Conservation (phyloP, 2,329 filamentous ascomycete species). For the Sporothrix protearum region DNA sequence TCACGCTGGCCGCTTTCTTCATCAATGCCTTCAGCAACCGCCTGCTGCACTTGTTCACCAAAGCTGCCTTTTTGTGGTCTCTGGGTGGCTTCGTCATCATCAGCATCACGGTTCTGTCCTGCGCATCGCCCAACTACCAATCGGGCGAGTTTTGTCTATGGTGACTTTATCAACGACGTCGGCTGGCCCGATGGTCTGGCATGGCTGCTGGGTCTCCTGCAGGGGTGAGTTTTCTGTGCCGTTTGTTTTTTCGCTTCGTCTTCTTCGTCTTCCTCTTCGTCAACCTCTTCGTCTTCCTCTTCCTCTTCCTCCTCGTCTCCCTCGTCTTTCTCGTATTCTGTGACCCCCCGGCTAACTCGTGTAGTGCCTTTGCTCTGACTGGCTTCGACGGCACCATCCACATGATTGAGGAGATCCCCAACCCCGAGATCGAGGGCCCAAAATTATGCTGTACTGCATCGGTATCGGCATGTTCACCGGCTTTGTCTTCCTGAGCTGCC, state of each 20-base stretch:
- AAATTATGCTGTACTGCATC: slow-evolving; percentile 64
- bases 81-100: slow-evolving; percentile 66
- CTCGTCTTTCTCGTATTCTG: too few species aligned
- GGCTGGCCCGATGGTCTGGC: slow-evolving; percentile 67
- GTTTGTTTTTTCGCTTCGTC: too few species aligned
- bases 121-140: slow-evolving; percentile 62
- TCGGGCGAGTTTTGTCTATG: slow-evolving; percentile 64
- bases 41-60: slow-evolving; percentile 62
- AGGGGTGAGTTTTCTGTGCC: slow-evolving; percentile 34
- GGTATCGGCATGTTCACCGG: slow-evolving; percentile 61
- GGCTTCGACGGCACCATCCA: slow-evolving; percentile 53
- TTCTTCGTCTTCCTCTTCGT: too few species aligned
- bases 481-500: slow-evolving; percentile 44
- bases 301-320: too few species aligned
- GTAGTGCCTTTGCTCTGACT: slow-evolving; percentile 45
- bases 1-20: slow-evolving; percentile 57
- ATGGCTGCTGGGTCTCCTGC: slow-evolving; percentile 54
- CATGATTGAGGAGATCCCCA: slow-evolving; percentile 60
- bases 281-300: too few species aligned
- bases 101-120: slow-evolving; percentile 64
- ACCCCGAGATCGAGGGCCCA: slow-evolving; percentile 55
- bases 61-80: slow-evolving; percentile 68
- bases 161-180: slow-evolving; percentile 63
- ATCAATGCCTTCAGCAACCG: slow-evolving; percentile 64
- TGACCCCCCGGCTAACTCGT: too few species aligned